Evolutionary conservation across 2,329 filamentous ascomycete species (phyloP).

Genomic region (Trichophyton mentagrophytes): DNA sequence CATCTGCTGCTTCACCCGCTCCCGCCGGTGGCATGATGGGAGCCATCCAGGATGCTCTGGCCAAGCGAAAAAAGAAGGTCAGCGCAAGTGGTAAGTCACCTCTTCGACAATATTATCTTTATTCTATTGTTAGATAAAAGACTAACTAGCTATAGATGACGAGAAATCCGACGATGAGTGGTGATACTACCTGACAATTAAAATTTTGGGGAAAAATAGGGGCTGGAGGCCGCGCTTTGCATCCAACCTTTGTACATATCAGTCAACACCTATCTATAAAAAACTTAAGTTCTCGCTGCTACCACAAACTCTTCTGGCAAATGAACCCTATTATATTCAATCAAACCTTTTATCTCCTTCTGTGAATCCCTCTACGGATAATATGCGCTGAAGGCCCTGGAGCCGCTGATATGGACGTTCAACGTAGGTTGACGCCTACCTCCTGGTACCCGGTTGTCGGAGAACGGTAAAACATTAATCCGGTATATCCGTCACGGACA

Average conservation of each 20-base stretch:
- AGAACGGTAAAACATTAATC: background rate
- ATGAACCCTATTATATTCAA: background rate
- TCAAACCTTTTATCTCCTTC: background rate
- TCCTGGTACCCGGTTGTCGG: background rate
- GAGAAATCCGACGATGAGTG: conserved; percentile 37
- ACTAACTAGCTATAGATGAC: conserved; percentile 26
- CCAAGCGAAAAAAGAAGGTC: conserved; percentile 84
- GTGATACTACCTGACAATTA: conserved; percentile 19
- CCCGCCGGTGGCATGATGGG: conserved; percentile 62
- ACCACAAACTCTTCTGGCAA: background rate
- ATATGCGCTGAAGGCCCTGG: too few species aligned
- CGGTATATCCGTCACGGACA: background rate
- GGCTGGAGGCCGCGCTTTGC: background rate
- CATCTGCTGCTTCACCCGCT: conserved; percentile 43
- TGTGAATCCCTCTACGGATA: background rate
- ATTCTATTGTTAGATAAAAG: background rate
- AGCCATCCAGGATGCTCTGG: conserved; percentile 63
- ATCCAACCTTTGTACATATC: background rate
- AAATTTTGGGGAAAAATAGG: background rate
- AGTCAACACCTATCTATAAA: background rate
- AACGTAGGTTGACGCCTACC: too few species aligned
- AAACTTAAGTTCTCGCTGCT: background rate
- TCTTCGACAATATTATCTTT: conserved; percentile 6
- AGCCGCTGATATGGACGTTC: too few species aligned
- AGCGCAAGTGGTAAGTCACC: conserved; percentile 74